Evolutionary conservation across 306 rosid species (phyloP).

Genomic region (Alnus rubra): DNA sequence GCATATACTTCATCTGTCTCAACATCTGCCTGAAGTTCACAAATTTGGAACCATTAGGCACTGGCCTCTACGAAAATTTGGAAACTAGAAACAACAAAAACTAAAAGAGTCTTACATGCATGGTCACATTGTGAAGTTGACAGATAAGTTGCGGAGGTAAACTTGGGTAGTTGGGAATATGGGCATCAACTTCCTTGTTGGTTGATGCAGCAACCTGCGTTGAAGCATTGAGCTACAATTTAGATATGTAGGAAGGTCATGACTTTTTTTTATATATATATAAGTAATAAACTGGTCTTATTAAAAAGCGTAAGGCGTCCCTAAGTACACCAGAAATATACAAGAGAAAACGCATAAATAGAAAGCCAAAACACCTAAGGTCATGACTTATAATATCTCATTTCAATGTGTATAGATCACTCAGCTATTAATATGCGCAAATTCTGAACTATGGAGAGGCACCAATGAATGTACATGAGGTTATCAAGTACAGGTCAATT

Average conservation of each 20-base stretch:
- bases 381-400: background rate
- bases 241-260: background rate
- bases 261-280: background rate
- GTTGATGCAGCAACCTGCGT: slow-evolving; percentile 88
- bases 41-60: slow-evolving; percentile 17
- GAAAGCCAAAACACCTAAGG: too few species aligned
- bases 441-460: background rate
- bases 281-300: too few species aligned
- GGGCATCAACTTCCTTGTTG: slow-evolving; percentile 88
- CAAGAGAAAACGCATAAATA: too few species aligned
- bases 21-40: slow-evolving; percentile 72
- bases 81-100: slow-evolving; percentile 19
- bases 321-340: too few species aligned
- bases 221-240: slow-evolving; percentile 9
- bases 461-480: background rate
- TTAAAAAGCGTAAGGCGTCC: too few species aligned
- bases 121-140: slow-evolving; percentile 95
- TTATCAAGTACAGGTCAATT: background rate
- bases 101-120: slow-evolving; percentile 70
- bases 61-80: background rate
- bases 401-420: background rate
- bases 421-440: background rate
- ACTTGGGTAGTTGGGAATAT: slow-evolving; percentile 90
- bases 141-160: slow-evolving; percentile 94
- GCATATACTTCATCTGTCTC: slow-evolving; percentile 95